Base-by-base conservation (phyloP, 768 basidiomycete species). In the Tricholoma sp. region DNA sequence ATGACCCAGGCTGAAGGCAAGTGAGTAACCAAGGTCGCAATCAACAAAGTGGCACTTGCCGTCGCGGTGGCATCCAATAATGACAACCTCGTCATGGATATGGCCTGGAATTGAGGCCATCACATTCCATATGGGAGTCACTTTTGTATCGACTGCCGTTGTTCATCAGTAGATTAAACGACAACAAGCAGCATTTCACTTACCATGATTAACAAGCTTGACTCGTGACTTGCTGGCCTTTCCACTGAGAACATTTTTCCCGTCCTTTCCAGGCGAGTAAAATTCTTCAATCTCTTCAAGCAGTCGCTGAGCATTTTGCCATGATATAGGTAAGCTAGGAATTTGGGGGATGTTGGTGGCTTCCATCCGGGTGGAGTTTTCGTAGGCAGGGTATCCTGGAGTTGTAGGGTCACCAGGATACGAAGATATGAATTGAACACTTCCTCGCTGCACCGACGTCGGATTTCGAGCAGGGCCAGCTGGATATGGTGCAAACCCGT, bases 61-160 rank as follows among this genome's bases (percentile, higher is more conserved):
- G 72, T 96, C 94, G 41, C 94, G 83, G 67, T 97, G 94, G 61
- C 89, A 88, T 3, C 94, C 95, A 51, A 98, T 70, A 6, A 97
- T 68, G 20, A 98, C 85, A 3, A 94, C 83, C 68, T 97, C 95
- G 64, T 94, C 86, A 56, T 80, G 79, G 63, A 94, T 81, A 56
- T 86, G 82, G 2, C 92, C 94, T 6, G 91, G 93, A 56, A 95
- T 88, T 29, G 86, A 78, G 10, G 80, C 87, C 81, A 89, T 89
- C 12, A 84, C 78, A 71, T 96, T 97, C 92, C 92, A 96, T 49
- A 96, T 92, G 13, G 93, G 91, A 4, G 80, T 94, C 11, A 94
- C 82, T 65, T 85, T 83, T 29, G 80, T 84, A 55, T 92, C 80
- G 39, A 96, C 89, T 85, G 52, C 51, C 7, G 12, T 32, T 41